These are phyloP conservation scores for Adansonia rubrostipa DNA, from an alignment of 441 rosid species.

Conservation along the genomic window DNA sequence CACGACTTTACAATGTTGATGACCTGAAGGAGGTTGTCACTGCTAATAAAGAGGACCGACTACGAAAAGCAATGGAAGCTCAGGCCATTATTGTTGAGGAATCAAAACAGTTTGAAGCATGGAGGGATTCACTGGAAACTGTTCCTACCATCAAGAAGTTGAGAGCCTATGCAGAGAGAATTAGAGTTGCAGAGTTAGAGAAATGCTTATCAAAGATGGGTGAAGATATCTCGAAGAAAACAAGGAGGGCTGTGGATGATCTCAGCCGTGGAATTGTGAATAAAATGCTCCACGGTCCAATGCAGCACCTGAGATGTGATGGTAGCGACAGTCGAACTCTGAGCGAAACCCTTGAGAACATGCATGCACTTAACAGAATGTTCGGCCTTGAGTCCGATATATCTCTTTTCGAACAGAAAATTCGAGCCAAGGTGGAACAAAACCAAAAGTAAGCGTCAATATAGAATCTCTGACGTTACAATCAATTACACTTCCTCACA, in stretches of 20 bases:
- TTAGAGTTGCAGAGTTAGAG: slow-evolving; percentile 67
- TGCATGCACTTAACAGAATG: slow-evolving; percentile 96
- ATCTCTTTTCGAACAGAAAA: slow-evolving; percentile 74
- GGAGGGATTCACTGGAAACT: slow-evolving; percentile 94
- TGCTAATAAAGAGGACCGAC: slow-evolving; percentile 91
- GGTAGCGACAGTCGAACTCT: slow-evolving; percentile 71
- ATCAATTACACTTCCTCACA: slow-evolving; percentile 22
- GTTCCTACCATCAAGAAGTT: slow-evolving; percentile 94
- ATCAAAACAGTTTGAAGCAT: slow-evolving; percentile 82
- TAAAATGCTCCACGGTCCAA: slow-evolving; percentile 92
- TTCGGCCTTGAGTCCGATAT: slow-evolving; percentile 81
- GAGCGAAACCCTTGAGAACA: slow-evolving; percentile 83
- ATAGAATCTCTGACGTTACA: slow-evolving; percentile 16
- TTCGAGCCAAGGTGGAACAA: slow-evolving; percentile 72
- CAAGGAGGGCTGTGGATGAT: slow-evolving; percentile 75
- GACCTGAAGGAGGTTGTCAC: slow-evolving; percentile 97
- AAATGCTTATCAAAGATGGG: slow-evolving; percentile 85
- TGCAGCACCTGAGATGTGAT: slow-evolving; percentile 95
- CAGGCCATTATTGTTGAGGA: slow-evolving; percentile 76
- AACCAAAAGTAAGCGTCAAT: slow-evolving; percentile 49
- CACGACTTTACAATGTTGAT: slow-evolving; percentile 84
- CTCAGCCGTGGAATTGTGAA: slow-evolving; percentile 85
- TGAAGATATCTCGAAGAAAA: slow-evolving; percentile 77
- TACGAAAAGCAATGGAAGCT: slow-evolving; percentile 91
- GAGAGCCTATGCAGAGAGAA: slow-evolving; percentile 83